A percentile compares a stretch with the other conserved stretches of the same genome.
Evolutionary conservation across 768 basidiomycete genomes (phyloP).

Genomic region (Lentinula raphanica): DNA sequence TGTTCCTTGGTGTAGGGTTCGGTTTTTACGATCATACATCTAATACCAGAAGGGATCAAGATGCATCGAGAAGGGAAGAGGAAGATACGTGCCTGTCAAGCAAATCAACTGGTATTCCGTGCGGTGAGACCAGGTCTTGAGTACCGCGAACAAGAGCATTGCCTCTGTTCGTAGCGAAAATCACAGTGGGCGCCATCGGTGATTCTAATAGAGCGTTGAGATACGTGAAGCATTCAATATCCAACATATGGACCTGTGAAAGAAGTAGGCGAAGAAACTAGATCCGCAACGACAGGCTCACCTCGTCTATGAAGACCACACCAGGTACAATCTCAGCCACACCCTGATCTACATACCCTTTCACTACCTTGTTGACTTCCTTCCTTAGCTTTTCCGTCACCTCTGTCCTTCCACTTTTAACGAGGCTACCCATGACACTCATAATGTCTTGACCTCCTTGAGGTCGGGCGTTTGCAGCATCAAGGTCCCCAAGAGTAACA

Average conservation of each 20-base stretch:
- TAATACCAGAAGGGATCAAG: slow-evolving; percentile 19
- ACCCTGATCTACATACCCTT: slow-evolving; percentile 96
- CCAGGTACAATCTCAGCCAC: slow-evolving; percentile 98
- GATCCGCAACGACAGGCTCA: slow-evolving; percentile 27
- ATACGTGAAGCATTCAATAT: slow-evolving; percentile 99
- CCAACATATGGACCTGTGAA: slow-evolving; percentile 94
- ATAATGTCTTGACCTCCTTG: slow-evolving; percentile 98
- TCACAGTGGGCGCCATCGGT: slow-evolving; percentile 95
- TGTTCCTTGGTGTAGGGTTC: slow-evolving; percentile 78
- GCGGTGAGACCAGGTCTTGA: slow-evolving; percentile 84
- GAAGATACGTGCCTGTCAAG: slow-evolving; percentile 67
- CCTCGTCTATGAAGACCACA: slow-evolving; percentile 98
- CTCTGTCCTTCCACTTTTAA: slow-evolving; percentile 91
- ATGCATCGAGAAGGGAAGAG: slow-evolving; percentile 1
- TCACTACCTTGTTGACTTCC: slow-evolving; percentile 97
- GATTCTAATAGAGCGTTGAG: slow-evolving; percentile 94
- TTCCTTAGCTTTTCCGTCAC: slow-evolving; percentile 93
- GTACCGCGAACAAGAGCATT: slow-evolving; percentile 91
- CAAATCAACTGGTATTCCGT: slow-evolving; percentile 91
- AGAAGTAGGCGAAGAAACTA: not conserved
- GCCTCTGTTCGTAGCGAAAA: slow-evolving; percentile 94
- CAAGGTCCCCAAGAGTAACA: slow-evolving; percentile 90
- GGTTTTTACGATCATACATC: slow-evolving; percentile 94
- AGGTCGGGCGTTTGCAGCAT: slow-evolving; percentile 93
- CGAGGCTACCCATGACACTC: slow-evolving; percentile 91